Evolutionary conservation across 192 early-diverging fungal genomes (phyloP).

Genomic region (Ramicandelaber brevisporus): DNA sequence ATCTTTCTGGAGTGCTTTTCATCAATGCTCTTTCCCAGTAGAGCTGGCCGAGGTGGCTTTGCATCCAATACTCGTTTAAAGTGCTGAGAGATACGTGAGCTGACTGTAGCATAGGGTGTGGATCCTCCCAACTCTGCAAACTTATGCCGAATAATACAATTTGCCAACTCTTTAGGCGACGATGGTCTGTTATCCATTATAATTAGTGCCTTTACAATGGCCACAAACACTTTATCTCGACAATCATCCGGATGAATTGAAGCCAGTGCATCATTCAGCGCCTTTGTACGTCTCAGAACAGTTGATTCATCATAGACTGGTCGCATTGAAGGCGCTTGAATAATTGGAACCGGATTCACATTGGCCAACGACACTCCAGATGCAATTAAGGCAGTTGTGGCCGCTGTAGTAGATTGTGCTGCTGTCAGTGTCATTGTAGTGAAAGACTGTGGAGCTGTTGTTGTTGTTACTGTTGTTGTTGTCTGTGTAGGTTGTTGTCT

Average conservation of each 20-base stretch:
- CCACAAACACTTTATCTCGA: constrained; percentile 65
- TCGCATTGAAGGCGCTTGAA: no score
- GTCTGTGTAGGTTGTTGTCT: no score
- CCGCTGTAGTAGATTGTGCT: no score
- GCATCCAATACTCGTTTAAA: constrained; percentile 59
- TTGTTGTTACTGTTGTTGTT: no score
- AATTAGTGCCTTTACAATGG: constrained; percentile 58
- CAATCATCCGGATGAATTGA: constrained; percentile 47
- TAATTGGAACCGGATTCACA: no score
- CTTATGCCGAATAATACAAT: constrained; percentile 49
- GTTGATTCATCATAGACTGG: no score
- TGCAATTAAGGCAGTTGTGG: no score
- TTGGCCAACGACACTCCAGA: no score
- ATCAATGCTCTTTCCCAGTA: constrained; percentile 42
- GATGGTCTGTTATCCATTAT: constrained; percentile 49
- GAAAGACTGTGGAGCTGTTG: no score
- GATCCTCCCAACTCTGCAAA: constrained; percentile 56
- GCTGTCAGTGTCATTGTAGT: no score
- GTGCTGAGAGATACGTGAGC: constrained; percentile 71
- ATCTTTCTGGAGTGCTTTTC: constrained; percentile 41
- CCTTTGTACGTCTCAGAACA: no score
- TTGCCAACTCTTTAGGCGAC: constrained; percentile 57
- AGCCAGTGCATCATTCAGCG: no score
- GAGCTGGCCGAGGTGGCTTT: constrained; percentile 38
- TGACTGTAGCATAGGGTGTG: constrained; percentile 71